Conservation (phyloP, 768 basidiomycete genomes). For the Clitopilus hobsonii region DNA sequence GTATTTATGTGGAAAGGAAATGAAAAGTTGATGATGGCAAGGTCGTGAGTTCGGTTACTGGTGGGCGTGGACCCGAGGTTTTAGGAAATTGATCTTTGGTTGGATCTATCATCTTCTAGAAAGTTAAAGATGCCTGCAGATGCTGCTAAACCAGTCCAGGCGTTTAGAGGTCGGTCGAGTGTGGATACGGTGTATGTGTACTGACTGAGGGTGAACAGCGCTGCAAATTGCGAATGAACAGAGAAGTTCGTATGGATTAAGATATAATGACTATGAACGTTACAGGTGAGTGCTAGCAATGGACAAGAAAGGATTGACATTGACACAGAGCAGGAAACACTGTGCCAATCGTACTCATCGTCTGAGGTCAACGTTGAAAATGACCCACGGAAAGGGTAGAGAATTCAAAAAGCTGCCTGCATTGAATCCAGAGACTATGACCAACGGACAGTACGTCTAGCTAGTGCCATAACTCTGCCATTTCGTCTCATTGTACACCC, state of each 20-base stretch:
- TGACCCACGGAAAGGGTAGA: conserved; percentile 84
- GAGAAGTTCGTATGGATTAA: conserved; percentile 84
- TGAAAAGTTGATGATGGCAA: conserved; percentile 1
- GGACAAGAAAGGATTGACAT: too few species aligned
- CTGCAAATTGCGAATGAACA: conserved; percentile 84
- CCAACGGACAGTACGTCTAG: conserved; percentile 74
- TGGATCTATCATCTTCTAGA: neutral
- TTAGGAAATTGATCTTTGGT: neutral
- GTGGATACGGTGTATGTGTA: neutral
- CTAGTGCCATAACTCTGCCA: neutral
- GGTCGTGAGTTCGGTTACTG: too few species aligned
- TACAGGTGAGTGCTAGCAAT: conserved; percentile 55
- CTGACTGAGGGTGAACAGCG: conserved; percentile 39
- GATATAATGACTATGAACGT: conserved; percentile 83
- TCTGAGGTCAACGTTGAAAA: conserved; percentile 76
- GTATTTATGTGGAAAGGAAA: neutral
- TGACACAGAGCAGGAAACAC: conserved; percentile 63
- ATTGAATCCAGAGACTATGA: conserved; percentile 62
- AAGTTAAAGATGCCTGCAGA: neutral
- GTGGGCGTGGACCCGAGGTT: neutral
- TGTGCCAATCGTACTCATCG: conserved; percentile 89
- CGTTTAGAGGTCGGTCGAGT: conserved; percentile 30
- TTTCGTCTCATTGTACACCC: conserved; percentile 6
- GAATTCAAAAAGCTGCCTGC: conserved; percentile 84
- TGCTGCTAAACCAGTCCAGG: conserved; percentile 14